A percentile compares a stretch with the other conserved stretches of the same genome.
phyloP scores from a whole-genome alignment of 2,329 filamentous ascomycete genomes.

The Cyphellophora europaea region DNA sequence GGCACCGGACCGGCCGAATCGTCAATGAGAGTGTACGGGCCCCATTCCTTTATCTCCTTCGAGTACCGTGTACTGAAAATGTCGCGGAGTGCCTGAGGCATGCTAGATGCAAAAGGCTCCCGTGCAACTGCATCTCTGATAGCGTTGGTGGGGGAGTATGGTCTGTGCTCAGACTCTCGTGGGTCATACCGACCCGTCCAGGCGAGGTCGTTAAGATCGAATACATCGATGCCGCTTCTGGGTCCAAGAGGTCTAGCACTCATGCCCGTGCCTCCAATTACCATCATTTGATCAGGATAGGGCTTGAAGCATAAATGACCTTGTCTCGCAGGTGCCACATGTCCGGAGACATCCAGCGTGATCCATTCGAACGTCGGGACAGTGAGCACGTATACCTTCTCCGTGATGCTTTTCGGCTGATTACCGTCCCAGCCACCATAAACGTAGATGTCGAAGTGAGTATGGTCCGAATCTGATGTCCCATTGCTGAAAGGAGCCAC shows the following conservation, averaged over 20 bases:
- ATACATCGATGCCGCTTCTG: constrained; percentile 35
- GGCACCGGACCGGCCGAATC: no score
- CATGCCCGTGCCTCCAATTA: constrained; percentile 23
- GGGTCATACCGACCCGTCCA: constrained; percentile 24
- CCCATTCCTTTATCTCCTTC: background rate
- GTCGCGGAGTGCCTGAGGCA: background rate
- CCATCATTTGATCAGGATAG: constrained; percentile 40
- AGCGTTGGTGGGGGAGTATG: constrained; percentile 28
- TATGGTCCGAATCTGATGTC: constrained; percentile 25
- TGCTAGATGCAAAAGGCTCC: background rate
- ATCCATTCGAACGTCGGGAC: constrained; percentile 24
- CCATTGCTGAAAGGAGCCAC: no score
- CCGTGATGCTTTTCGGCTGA: constrained; percentile 14
- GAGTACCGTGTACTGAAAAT: background rate
- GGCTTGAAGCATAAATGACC: constrained; percentile 25
- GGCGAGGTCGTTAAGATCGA: constrained; percentile 24
- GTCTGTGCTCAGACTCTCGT: constrained; percentile 17
- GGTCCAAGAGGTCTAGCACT: background rate
- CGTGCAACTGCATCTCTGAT: background rate
- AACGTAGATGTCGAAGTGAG: constrained; percentile 26
- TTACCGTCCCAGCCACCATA: constrained; percentile 24
- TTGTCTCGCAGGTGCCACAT: constrained; percentile 14
- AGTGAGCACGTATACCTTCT: constrained; percentile 24
- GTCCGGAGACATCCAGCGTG: no score
- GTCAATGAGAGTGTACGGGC: no score